Base-by-base conservation (phyloP, 169 alveolate genomes). In the Cyclospora cayetanensis region DNA sequence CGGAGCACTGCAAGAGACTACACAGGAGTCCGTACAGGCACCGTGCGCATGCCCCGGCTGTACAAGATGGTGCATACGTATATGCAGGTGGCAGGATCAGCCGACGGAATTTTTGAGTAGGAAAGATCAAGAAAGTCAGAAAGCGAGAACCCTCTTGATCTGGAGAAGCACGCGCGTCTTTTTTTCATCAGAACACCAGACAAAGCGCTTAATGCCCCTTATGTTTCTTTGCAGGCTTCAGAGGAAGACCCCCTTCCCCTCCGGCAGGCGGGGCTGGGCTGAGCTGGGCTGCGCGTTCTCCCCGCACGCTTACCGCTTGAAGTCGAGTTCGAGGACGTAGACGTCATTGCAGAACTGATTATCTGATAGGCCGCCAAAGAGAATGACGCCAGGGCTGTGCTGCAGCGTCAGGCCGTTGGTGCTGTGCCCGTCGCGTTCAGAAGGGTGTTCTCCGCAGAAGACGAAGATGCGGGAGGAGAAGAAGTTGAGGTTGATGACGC, bases 341-440 rank as follows among this genome's bases (percentile, higher is more conserved):
- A 96, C 94, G 87, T 96, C 98, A 87, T 96, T 96, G 93, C 94
- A 94, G 85, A 95, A 96, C 29, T 84, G 90, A 65, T 94, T 96
- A 3, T 96, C 96, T 72, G 95, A 94, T 91, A 94, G 95, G 27
- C 98, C 98, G 1, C 98, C 98, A 89, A 96, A 96, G n/a, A 96
- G 76, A 82, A 96, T 94, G 29, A 96, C 94, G 22, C 95, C 93
- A 25, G 95, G 96, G 42, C 96, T 93, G 77, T 90, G 95, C 52
- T 93, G 93, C 46, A 96, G 50, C 9, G 96, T 94, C 52, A 96
- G 94, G 18, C 96, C 95, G 91, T 96, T 95, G n/a, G 97, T 93
- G 53, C 97, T 94, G 91, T 96, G 96, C 9, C 97, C 97, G 76
- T 96, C 98, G 63, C 98, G 80, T 76, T 95, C 96, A 29, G 96